Conservation (phyloP, 257 asterid species). For the Jacaranda mimosifolia region DNA sequence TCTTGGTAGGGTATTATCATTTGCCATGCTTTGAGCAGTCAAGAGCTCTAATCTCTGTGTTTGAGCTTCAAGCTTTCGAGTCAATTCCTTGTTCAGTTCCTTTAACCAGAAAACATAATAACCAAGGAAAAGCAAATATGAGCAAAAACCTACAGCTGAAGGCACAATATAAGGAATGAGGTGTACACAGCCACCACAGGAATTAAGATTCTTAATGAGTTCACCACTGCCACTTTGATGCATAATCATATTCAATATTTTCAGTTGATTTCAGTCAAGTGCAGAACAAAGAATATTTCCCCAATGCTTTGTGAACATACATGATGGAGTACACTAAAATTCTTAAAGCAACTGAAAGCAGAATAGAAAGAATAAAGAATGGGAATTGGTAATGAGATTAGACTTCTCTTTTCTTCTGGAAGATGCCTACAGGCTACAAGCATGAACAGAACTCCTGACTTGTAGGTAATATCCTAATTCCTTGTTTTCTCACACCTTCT, state of each 20-base stretch:
- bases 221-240: background rate
- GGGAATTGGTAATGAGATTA: background rate
- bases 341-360: background rate
- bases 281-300: background rate
- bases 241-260: background rate
- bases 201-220: constrained; percentile 12
- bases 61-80: constrained; percentile 90
- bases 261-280: background rate
- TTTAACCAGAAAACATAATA: constrained; percentile 45
- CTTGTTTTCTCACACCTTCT: constrained; percentile 9
- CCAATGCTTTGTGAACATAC: background rate
- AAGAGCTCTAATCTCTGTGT: constrained; percentile 95
- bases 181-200: background rate
- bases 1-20: constrained; percentile 60
- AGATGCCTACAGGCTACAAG: background rate
- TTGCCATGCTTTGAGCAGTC: constrained; percentile 86
- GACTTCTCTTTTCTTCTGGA: background rate
- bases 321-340: background rate
- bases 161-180: constrained; percentile 3
- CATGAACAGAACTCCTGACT: constrained; percentile 10
- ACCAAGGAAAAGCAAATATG: constrained; percentile 10
- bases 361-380: background rate
- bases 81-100: constrained; percentile 86
- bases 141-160: constrained; percentile 25
- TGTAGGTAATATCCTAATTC: constrained; percentile 14